These are phyloP conservation scores for Fusarium xylarioides DNA, from an alignment of 2,329 filamentous ascomycete species.

Conservation along the genomic window DNA sequence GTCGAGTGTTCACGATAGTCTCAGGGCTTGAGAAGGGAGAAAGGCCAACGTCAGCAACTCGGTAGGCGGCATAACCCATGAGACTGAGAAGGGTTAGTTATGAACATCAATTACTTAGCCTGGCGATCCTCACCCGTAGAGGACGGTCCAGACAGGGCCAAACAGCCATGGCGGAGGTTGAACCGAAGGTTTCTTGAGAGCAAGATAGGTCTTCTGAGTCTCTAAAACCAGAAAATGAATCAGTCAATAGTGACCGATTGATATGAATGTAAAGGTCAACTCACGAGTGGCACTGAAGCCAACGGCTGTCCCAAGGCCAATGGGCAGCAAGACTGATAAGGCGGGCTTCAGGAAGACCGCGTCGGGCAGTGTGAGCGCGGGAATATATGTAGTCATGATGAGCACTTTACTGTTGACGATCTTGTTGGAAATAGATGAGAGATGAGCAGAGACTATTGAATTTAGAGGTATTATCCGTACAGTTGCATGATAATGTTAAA, in stretches of 20 bases:
- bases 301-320: conserved; percentile 76
- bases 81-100: conserved; percentile 48
- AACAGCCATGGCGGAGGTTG: conserved; percentile 70
- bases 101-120: not conserved
- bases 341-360: conserved; percentile 77
- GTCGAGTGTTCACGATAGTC: conserved; percentile 67
- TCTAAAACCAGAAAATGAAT: conserved; percentile 49
- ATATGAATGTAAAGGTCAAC: conserved; percentile 40
- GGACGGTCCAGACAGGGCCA: conserved; percentile 71
- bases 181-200: conserved; percentile 73
- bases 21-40: conserved; percentile 62
- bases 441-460: not conserved
- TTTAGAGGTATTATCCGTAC: not conserved
- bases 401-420: not conserved
- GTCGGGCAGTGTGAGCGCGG: conserved; percentile 78
- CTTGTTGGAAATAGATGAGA: not conserved
- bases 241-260: not conserved
- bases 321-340: conserved; percentile 77
- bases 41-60: conserved; percentile 72
- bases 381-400: conserved; percentile 81
- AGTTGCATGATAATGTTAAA: conserved; percentile 8
- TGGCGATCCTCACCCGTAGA: conserved; percentile 62
- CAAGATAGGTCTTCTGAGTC: conserved; percentile 69
- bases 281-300: conserved; percentile 74
- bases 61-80: conserved; percentile 91